Conservation (phyloP, 1,284 basidiomycete species). For the Cryptococcus amylolentus region DNA sequence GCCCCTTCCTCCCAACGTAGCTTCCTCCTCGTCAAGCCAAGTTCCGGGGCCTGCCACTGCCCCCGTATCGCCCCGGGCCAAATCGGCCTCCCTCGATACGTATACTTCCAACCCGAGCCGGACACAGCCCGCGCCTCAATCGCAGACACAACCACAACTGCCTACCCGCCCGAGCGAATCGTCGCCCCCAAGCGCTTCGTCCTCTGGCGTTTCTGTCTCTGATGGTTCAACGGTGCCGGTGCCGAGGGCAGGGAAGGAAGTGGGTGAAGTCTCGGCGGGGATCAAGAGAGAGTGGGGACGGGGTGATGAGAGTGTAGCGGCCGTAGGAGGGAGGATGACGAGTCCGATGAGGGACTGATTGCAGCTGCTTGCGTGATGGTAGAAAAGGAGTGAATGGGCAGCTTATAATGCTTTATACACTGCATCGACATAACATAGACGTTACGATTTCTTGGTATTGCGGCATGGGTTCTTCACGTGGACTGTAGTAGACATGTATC, state of each 20-base stretch:
- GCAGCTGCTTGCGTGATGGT: not conserved
- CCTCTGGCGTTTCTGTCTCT: too few species aligned
- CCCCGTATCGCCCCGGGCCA: too few species aligned
- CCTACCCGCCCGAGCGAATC: not conserved
- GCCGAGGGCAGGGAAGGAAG: not conserved
- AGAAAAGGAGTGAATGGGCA: not conserved
- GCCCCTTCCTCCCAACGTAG: not conserved
- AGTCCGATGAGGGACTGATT: conserved; percentile 13
- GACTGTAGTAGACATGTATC: too few species aligned
- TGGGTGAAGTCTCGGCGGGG: not conserved
- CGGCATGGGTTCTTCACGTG: too few species aligned
- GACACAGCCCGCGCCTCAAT: too few species aligned
- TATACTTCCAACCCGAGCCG: too few species aligned
- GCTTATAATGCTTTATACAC: not conserved
- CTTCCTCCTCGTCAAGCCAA: not conserved
- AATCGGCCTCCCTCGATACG: too few species aligned
- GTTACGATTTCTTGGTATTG: too few species aligned
- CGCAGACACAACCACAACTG: not conserved
- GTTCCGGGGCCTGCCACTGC: not conserved
- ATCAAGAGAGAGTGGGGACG: conserved; percentile 66
- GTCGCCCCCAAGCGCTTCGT: too few species aligned
- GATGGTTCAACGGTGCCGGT: too few species aligned
- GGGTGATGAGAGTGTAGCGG: conserved; percentile 6
- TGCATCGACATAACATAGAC: too few species aligned
- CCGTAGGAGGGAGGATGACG: conserved; percentile 7